Evolutionary conservation across 2,329 filamentous ascomycete species (phyloP).

Genomic region (Elsinoe batatas): DNA sequence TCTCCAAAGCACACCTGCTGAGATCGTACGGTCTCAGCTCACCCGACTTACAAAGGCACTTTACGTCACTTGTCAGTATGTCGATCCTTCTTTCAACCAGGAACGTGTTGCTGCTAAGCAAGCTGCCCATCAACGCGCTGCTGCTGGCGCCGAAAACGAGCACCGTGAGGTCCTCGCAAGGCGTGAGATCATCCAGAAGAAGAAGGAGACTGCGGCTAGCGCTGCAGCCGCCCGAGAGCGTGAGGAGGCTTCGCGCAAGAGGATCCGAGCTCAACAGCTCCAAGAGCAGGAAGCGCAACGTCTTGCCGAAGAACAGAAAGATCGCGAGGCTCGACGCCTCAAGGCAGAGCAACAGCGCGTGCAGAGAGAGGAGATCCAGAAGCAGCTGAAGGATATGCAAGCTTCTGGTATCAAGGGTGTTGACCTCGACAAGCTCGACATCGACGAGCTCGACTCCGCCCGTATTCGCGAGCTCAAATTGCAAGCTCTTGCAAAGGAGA

Average conservation of each 20-base stretch:
- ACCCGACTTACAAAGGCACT: conserved; percentile 84
- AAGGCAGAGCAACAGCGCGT: conserved; percentile 75
- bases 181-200: conserved; percentile 87
- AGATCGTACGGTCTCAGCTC: conserved; percentile 93
- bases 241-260: conserved; percentile 82
- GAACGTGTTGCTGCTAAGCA: conserved; percentile 68
- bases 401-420: conserved; percentile 66
- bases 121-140: conserved; percentile 68
- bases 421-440: conserved; percentile 79
- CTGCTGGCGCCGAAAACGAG: conserved; percentile 84
- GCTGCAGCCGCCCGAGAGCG: conserved; percentile 80
- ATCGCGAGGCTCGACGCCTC: conserved; percentile 76
- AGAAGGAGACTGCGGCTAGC: conserved; percentile 91
- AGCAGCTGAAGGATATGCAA: conserved; percentile 93
- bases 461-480: conserved; percentile 90
- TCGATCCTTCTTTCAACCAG: conserved; percentile 82
- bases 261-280: conserved; percentile 74
- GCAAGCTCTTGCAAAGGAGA: conserved; percentile 91
- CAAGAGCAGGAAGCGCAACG: conserved; percentile 84
- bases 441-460: conserved; percentile 49
- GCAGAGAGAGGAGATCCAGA: conserved; percentile 50
- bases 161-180: conserved; percentile 75
- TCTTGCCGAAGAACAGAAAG: conserved; percentile 82
- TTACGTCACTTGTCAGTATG: conserved; percentile 89
- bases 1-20: conserved; percentile 92